These are phyloP conservation scores for Vairimorpha apis DNA, from an alignment of 371 early-diverging fungal genomes.

Conservation along the genomic window DNA sequence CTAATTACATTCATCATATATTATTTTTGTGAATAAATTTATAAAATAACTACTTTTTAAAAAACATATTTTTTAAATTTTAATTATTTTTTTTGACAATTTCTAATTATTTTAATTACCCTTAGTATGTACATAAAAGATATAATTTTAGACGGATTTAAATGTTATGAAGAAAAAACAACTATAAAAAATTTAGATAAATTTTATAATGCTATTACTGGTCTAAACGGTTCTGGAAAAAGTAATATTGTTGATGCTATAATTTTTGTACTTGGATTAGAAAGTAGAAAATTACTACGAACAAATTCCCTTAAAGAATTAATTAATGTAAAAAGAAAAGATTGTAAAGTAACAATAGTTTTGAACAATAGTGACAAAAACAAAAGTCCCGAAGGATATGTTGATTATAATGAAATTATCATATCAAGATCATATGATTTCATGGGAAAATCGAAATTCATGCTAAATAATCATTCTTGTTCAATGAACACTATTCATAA, in stretches of 20 bases:
- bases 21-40: too few relatives aligned
- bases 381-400: conserved; percentile 79
- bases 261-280: conserved; percentile 94
- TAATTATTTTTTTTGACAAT: too few relatives aligned
- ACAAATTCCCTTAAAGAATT: conserved; percentile 41
- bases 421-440: conserved; percentile 68
- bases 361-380: conserved; percentile 80
- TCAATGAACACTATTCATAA: conserved; percentile 25
- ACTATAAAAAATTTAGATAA: conserved; percentile 51
- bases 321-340: conserved; percentile 48
- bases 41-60: too few relatives aligned
- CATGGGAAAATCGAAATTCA: conserved; percentile 41
- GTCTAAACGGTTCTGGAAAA: conserved; percentile 97
- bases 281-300: conserved; percentile 64
- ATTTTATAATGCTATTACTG: conserved; percentile 92
- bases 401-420: conserved; percentile 71
- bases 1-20: too few relatives aligned
- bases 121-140: conserved; percentile 56
- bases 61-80: too few relatives aligned
- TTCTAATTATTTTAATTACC: conserved; percentile 1
- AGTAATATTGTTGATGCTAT: conserved; percentile 97
- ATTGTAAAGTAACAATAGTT: conserved; percentile 83
- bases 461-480: conserved; percentile 41
- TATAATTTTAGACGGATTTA: conserved; percentile 62
- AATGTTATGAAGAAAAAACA: conserved; percentile 58